Percentiles rank a stretch among this genome's conserved stretches.
Evolutionary conservation across 2,329 filamentous ascomycete genomes (phyloP).

Genomic region (Trichoderma atrobrunneum): DNA sequence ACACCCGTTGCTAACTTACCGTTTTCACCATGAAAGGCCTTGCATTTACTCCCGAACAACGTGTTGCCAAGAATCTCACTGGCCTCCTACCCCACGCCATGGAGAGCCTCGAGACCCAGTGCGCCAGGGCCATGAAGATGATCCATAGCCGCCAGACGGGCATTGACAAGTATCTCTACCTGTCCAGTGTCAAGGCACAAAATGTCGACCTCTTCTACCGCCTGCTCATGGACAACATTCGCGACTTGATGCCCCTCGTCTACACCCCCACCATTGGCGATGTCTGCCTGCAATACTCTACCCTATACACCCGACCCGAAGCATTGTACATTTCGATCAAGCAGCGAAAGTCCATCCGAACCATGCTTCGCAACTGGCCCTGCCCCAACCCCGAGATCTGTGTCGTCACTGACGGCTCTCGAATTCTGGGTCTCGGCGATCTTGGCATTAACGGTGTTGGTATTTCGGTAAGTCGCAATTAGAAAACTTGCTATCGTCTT

Average conservation of each 20-base stretch:
- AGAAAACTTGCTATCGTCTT: neutral
- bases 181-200: conserved; percentile 70
- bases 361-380: conserved; percentile 91
- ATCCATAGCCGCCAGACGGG: conserved; percentile 65
- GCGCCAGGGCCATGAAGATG: conserved; percentile 68
- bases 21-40: conserved; percentile 46
- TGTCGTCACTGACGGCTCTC: conserved; percentile 92
- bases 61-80: conserved; percentile 62
- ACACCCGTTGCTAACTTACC: conserved; percentile 1
- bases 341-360: conserved; percentile 84
- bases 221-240: conserved; percentile 71
- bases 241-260: conserved; percentile 78
- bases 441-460: conserved; percentile 96
- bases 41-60: conserved; percentile 63
- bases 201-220: conserved; percentile 83
- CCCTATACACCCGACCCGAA: conserved; percentile 92
- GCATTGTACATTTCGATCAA: conserved; percentile 94
- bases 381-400: conserved; percentile 88
- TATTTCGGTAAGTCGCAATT: conserved; percentile 67
- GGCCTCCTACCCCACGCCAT: conserved; percentile 64
- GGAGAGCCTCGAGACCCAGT: conserved; percentile 59
- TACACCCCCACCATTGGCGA: conserved; percentile 93
- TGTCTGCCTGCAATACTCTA: conserved; percentile 93
- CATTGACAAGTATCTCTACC: conserved; percentile 82
- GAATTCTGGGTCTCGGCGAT: conserved; percentile 89